Conservation (phyloP, 495 filamentous ascomycete species). For the Penicillium silybi region DNA sequence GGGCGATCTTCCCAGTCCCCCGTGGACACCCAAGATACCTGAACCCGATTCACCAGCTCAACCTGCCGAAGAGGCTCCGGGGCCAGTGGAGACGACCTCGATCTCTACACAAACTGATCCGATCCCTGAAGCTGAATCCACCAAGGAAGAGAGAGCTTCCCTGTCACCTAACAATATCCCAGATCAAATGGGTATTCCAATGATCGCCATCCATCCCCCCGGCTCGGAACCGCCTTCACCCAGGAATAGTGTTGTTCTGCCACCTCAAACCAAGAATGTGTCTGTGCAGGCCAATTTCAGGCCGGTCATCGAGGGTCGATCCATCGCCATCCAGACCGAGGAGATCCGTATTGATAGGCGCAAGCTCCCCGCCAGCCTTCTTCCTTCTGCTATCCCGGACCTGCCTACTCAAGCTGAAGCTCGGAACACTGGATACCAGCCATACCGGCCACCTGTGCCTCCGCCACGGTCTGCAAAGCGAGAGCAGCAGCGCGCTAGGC, state of each 20-base stretch:
- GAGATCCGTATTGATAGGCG: conserved; percentile 76
- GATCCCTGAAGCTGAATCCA: conserved; percentile 4
- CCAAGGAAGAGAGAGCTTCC: conserved; percentile 8
- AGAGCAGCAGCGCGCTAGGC: conserved; percentile 10
- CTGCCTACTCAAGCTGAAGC: conserved; percentile 23
- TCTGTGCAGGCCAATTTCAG: conserved; percentile 50
- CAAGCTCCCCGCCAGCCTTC: conserved; percentile 71
- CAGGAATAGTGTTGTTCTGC: conserved; percentile 54
- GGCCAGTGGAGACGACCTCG: conserved; percentile 41
- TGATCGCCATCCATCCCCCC: conserved; percentile 64
- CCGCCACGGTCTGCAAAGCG: conserved; percentile 32
- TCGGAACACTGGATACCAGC: conserved; percentile 23
- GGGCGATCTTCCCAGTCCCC: conserved; percentile 62
- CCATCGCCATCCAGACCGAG: conserved; percentile 77
- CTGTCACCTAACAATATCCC: conserved; percentile 20
- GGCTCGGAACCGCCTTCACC: conserved; percentile 62
- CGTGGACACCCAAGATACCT: conserved; percentile 58
- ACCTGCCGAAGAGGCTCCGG: conserved; percentile 5
- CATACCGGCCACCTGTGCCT: conserved; percentile 33
- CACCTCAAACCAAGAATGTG: conserved; percentile 60
- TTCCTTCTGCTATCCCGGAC: conserved; percentile 60
- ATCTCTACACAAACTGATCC: conserved; percentile 69
- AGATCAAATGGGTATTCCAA: conserved; percentile 46
- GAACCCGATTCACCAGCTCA: conserved; percentile 30
- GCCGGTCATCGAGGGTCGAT: conserved; percentile 34